These are phyloP conservation scores for Pseudonectria buxi DNA, from an alignment of 2,329 filamentous ascomycete species.

Conservation along the genomic window DNA sequence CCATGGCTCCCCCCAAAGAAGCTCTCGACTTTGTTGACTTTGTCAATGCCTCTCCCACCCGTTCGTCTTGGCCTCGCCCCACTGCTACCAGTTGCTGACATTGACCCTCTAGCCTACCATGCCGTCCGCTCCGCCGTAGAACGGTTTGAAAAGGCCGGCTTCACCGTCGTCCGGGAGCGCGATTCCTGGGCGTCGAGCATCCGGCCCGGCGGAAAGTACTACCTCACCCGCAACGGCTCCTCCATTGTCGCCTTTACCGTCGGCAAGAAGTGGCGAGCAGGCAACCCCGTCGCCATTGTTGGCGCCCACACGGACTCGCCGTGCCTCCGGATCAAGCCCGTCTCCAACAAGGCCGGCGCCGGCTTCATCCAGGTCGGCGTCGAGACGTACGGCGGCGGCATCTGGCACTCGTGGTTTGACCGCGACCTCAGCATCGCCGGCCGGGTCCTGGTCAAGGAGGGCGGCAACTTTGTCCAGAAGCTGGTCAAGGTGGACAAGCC, in stretches of 20 bases:
- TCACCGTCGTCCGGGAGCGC: conserved; percentile 81
- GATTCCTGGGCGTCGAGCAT: conserved; percentile 79
- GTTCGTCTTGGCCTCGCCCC: conserved; percentile 42
- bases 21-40: conserved; percentile 87
- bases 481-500: conserved; percentile 87
- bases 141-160: conserved; percentile 75
- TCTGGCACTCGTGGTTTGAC: conserved; percentile 99
- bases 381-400: conserved; percentile 91
- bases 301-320: conserved; percentile 96
- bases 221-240: conserved; percentile 86
- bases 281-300: conserved; percentile 86
- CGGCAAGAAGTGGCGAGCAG: conserved; percentile 82
- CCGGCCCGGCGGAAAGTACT: conserved; percentile 88
- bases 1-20: conserved; percentile 47
- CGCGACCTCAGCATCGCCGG: conserved; percentile 88
- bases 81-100: conserved; percentile 11
- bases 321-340: conserved; percentile 85
- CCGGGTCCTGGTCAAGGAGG: conserved; percentile 71
- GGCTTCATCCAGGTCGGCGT: conserved; percentile 93
- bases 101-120: conserved; percentile 69
- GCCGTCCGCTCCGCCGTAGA: conserved; percentile 74
- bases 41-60: conserved; percentile 89
- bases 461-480: conserved; percentile 68
- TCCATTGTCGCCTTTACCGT: conserved; percentile 91
- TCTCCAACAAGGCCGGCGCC: conserved; percentile 79